A percentile compares a stretch with the other conserved stretches of the same genome.
Evolutionary conservation across 177 flowering plant genomes (phyloP).

Genomic region (Vitis hybrid): DNA sequence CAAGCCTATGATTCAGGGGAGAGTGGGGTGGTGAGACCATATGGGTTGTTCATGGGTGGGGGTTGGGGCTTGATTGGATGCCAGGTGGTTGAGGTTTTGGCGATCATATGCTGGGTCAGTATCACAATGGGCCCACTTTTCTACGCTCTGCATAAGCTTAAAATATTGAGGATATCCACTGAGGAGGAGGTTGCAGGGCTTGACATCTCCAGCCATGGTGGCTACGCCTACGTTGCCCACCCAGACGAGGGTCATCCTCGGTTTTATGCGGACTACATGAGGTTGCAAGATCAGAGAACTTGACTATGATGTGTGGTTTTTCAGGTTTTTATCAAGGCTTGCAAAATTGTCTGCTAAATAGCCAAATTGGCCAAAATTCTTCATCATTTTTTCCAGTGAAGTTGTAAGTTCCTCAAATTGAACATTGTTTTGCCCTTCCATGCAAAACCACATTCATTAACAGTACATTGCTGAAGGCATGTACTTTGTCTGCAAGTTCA

Average conservation of each 20-base stretch:
- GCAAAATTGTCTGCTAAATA: too few species aligned
- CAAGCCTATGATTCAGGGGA: constrained; percentile 46
- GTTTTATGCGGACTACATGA: constrained; percentile 42
- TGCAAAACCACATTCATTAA: too few species aligned
- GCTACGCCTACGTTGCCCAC: constrained; percentile 51
- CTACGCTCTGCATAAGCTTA: constrained; percentile 45
- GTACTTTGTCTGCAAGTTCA: too few species aligned
- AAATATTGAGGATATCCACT: constrained; percentile 44
- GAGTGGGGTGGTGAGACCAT: constrained; percentile 38
- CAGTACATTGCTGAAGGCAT: too few species aligned
- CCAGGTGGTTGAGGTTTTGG: constrained; percentile 50
- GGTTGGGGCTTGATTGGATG: constrained; percentile 63
- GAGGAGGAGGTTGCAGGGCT: constrained; percentile 69
- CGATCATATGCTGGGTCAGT: constrained; percentile 61
- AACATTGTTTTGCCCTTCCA: too few species aligned
- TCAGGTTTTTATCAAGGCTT: too few species aligned
- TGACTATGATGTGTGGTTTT: too few species aligned
- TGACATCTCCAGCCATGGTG: constrained; percentile 73
- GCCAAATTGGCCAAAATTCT: background rate
- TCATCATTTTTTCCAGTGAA: too few species aligned
- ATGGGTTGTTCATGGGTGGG: constrained; percentile 67
- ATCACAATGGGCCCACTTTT: constrained; percentile 74
- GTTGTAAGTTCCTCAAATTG: too few species aligned
- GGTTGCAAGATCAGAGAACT: constrained; percentile 14
- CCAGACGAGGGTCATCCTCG: constrained; percentile 45